Base-by-base conservation (phyloP, 1,139 yeast species). In the Eremothecium sinecaudum region DNA sequence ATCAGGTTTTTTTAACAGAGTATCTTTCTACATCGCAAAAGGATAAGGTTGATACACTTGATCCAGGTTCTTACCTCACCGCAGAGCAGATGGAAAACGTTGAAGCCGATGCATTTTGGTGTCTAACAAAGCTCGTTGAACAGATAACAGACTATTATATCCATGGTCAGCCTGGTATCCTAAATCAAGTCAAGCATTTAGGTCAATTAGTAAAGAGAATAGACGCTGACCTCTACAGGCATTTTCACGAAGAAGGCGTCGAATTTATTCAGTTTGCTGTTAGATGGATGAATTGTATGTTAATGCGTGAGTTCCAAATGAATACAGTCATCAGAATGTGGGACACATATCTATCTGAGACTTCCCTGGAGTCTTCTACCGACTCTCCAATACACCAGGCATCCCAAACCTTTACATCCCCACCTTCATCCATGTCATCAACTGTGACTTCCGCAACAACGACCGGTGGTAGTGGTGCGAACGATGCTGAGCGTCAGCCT, bases 61-160 rank as follows among this genome's bases (percentile, higher is more conserved):
- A 87, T 54, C 87, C 95, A 0, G 54, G 56, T 5, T 64, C 64
- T 2, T 56, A 54, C 21, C 55, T 87, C 35, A 77, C 87, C 3
- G 59, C 65, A 16, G 71, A 65, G 30, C 69, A 73, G 19, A 54
- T 75, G 34, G 67, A 69, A 39, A 69, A 67, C 14, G 70, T 90
- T 14, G 98, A 90, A 55, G 96, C 97, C 1, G 99, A 90, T 59
- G 77, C 94, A 3, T 90, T 83, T 61, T 90, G 98, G 98, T 90
- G 98, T 57, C 64, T 92, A 37, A 79, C 95, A 2, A 76, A 90
- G 50, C 67, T 90, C 18, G 66, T 90, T 33, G 98, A 90, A 48
- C 93, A 93, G 18, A 90, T 90, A 40, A 94, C 94, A 44, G 98
- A 90, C 57, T 90, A 87, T 53, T 90, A 87, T 58, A 87, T 92